Percentiles rank a stretch among this genome's conserved stretches.
Conservation (phyloP, 1,284 basidiomycete genomes). For the Chalciporus sp. region DNA sequence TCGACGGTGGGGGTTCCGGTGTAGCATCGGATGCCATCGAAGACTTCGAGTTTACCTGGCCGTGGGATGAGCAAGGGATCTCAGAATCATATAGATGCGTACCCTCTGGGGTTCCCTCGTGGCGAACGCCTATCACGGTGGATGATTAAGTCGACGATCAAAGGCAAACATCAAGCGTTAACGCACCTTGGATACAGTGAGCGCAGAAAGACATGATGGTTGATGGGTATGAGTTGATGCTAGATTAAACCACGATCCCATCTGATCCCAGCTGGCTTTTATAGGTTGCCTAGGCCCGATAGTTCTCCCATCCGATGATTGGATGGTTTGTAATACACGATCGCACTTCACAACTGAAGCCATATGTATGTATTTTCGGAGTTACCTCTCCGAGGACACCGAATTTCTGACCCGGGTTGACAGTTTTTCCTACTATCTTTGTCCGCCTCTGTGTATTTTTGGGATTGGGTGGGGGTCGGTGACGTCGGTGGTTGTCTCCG, state of each 20-base stretch:
- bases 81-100: background rate
- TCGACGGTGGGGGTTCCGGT: constrained; percentile 48
- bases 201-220: background rate
- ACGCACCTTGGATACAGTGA: background rate
- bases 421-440: no score
- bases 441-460: no score
- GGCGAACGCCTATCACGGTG: background rate
- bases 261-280: background rate
- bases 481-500: no score
- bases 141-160: background rate
- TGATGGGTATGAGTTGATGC: background rate
- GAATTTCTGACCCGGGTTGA: no score
- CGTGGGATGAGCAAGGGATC: background rate
- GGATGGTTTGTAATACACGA: no score
- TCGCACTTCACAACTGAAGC: no score
- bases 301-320: no score
- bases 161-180: background rate
- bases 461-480: no score
- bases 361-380: no score
- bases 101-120: background rate
- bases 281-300: no score
- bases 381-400: no score
- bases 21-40: constrained; percentile 50
- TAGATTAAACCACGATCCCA: background rate
- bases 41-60: constrained; percentile 10